Evolutionary conservation across 805 yeast species (phyloP).

Genomic region (Myxozyma neglecta): DNA sequence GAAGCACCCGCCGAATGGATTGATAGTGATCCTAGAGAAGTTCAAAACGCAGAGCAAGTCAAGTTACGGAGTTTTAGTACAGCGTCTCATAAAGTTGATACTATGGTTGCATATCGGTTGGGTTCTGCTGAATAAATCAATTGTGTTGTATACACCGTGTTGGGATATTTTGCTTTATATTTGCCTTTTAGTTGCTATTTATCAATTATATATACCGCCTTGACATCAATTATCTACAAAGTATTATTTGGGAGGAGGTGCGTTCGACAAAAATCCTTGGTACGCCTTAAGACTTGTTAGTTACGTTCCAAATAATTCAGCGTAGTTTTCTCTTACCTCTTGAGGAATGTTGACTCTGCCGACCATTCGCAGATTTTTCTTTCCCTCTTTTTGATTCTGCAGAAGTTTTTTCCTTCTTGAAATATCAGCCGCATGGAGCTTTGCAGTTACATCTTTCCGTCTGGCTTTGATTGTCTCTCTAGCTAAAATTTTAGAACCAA

Average conservation of each 20-base stretch:
- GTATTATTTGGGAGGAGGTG: constrained; percentile 10
- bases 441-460: constrained; percentile 91
- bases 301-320: not conserved
- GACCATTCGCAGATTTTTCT: constrained; percentile 73
- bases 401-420: constrained; percentile 85
- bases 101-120: constrained; percentile 62
- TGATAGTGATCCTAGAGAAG: constrained; percentile 64
- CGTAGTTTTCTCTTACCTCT: constrained; percentile 11
- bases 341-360: constrained; percentile 67
- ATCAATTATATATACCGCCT: not conserved
- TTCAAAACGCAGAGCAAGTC: constrained; percentile 64
- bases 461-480: constrained; percentile 92
- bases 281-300: constrained; percentile 20
- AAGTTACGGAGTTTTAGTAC: constrained; percentile 69
- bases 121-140: constrained; percentile 28
- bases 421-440: constrained; percentile 89
- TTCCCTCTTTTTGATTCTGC: constrained; percentile 90
- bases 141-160: not conserved
- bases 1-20: constrained; percentile 81
- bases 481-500: constrained; percentile 76
- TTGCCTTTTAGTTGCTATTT: not conserved
- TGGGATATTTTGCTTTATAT: not conserved
- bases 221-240: not conserved
- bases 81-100: constrained; percentile 65
- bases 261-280: constrained; percentile 33